Percentiles rank a stretch among this genome's conserved stretches.
phyloP scores from a whole-genome alignment of 441 rosid species.

The Bruguiera hainesii region DNA sequence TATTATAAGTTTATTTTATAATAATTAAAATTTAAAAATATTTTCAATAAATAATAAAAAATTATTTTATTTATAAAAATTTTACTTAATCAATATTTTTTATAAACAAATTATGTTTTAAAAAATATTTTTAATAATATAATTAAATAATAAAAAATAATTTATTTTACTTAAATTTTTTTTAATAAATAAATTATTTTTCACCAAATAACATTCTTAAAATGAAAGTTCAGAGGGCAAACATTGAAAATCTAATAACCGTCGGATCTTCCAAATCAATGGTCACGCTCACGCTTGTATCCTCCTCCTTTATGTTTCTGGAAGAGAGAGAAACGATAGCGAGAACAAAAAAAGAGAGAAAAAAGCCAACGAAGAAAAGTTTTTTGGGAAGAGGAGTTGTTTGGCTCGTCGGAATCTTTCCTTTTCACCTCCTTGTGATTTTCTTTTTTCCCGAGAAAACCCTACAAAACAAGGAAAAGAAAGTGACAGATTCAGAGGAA shows the following conservation, averaged over 20 bases:
- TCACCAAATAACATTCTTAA: too few species aligned
- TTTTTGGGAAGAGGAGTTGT: constrained; percentile 21
- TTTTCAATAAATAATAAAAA: too few species aligned
- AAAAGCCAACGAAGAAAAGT: constrained; percentile 33
- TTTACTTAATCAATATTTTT: too few species aligned
- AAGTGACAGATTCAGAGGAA: constrained; percentile 3
- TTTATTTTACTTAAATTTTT: too few species aligned
- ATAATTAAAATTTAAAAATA: too few species aligned
- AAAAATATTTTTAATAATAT: too few species aligned
- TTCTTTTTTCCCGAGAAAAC: constrained; percentile 18
- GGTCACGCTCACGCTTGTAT: constrained; percentile 30
- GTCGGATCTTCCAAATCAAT: constrained; percentile 28
- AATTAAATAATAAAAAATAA: too few species aligned
- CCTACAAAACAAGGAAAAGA: neutral
- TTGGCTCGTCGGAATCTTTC: constrained; percentile 33
- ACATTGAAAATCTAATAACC: constrained; percentile 17
- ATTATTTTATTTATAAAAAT: too few species aligned
- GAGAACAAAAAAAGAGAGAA: neutral
- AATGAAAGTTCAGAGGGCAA: too few species aligned
- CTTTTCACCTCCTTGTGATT: constrained; percentile 16
- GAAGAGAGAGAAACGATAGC: constrained; percentile 3
- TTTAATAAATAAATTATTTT: too few species aligned
- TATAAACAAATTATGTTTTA: too few species aligned
- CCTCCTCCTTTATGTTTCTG: constrained; percentile 14
- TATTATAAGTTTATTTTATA: too few species aligned